These are phyloP conservation scores for Phytophthora idaei DNA, from an alignment of 352 stramenopile genomes.

Conservation along the genomic window DNA sequence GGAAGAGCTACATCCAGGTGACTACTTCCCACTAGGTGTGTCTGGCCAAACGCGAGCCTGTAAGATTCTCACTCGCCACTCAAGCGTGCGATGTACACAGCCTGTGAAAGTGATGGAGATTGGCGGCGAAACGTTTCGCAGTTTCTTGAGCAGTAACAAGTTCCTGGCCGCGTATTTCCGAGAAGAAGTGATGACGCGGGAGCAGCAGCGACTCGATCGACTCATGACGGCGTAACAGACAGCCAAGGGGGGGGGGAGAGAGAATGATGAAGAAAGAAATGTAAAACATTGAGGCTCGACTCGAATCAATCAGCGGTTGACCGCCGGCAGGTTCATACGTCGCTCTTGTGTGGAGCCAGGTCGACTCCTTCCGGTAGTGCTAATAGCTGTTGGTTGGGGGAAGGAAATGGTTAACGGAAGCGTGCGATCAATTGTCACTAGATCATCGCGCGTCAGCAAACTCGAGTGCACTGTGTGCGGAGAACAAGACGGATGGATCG, in stretches of 20 bases:
- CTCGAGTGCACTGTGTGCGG: slow-evolving; percentile 55
- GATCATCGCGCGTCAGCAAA: slow-evolving; percentile 45
- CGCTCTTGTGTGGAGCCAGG: slow-evolving; percentile 35
- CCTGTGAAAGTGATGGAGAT: slow-evolving; percentile 81
- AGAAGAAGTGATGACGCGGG: slow-evolving; percentile 69
- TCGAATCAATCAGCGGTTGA: slow-evolving; percentile 35
- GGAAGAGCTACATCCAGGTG: slow-evolving; percentile 68
- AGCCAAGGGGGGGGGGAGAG: not conserved
- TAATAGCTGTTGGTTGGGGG: slow-evolving; percentile 22
- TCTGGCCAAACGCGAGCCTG: slow-evolving; percentile 66
- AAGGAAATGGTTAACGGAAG: slow-evolving; percentile 38
- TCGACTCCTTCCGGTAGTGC: slow-evolving; percentile 32
- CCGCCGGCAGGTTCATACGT: slow-evolving; percentile 23
- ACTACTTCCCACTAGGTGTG: slow-evolving; percentile 85
- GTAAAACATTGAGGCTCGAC: slow-evolving; percentile 35
- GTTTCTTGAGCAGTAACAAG: slow-evolving; percentile 84
- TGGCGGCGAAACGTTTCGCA: slow-evolving; percentile 80
- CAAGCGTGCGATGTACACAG: slow-evolving; percentile 72
- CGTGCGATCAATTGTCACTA: slow-evolving; percentile 42
- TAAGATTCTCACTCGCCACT: slow-evolving; percentile 75
- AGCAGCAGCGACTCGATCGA: slow-evolving; percentile 65
- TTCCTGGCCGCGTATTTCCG: slow-evolving; percentile 84
- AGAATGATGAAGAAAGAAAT: slow-evolving; percentile 29
- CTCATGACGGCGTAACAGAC: slow-evolving; percentile 40
- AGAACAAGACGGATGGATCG: slow-evolving; percentile 41